Percentiles rank a stretch among this genome's conserved stretches.
phyloP scores from a whole-genome alignment of 2,329 filamentous ascomycete genomes.

The Trichoderma gracile region DNA sequence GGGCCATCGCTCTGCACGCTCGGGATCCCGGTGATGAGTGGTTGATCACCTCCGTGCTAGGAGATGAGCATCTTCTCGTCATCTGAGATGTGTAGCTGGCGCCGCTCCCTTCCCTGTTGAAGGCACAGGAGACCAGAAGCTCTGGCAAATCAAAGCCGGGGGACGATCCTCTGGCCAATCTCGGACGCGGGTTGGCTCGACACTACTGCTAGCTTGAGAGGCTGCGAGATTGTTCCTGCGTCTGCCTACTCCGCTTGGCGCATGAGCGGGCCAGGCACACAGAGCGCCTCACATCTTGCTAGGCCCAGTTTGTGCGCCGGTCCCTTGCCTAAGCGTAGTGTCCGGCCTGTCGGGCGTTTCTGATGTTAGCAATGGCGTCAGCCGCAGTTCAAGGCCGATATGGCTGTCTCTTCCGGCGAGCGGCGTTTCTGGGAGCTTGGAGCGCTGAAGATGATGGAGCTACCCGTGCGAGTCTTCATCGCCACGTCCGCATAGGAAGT shows the following conservation, averaged over 20 bases:
- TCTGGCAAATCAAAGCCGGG: slow-evolving; percentile 14
- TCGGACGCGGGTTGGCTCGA: slow-evolving; percentile 28
- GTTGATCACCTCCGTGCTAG: slow-evolving; percentile 25
- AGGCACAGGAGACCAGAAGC: slow-evolving; percentile 6
- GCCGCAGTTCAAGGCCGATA: not conserved
- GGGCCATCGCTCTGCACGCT: slow-evolving; percentile 1
- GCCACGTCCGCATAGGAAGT: not conserved
- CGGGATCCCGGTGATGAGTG: slow-evolving; percentile 22
- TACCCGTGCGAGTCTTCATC: slow-evolving; percentile 1
- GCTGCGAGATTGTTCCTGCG: slow-evolving; percentile 39
- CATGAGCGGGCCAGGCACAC: slow-evolving; percentile 19
- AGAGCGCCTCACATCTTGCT: slow-evolving; percentile 13
- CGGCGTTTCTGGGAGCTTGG: not conserved
- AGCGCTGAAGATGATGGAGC: not conserved
- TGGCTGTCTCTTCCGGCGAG: not conserved
- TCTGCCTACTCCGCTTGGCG: slow-evolving; percentile 31
- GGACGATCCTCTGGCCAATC: slow-evolving; percentile 27
- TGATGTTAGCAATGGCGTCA: slow-evolving; percentile 17
- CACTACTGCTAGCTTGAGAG: not conserved
- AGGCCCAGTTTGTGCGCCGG: slow-evolving; percentile 7
- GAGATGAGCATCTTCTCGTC: slow-evolving; percentile 31
- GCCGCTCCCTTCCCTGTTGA: not conserved
- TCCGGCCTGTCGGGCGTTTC: slow-evolving; percentile 22
- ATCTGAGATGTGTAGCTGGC: slow-evolving; percentile 17
- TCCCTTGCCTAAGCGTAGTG: slow-evolving; percentile 12